These are phyloP conservation scores for Passiflora organensis DNA, from an alignment of 345 rosid genomes.

Conservation along the genomic window DNA sequence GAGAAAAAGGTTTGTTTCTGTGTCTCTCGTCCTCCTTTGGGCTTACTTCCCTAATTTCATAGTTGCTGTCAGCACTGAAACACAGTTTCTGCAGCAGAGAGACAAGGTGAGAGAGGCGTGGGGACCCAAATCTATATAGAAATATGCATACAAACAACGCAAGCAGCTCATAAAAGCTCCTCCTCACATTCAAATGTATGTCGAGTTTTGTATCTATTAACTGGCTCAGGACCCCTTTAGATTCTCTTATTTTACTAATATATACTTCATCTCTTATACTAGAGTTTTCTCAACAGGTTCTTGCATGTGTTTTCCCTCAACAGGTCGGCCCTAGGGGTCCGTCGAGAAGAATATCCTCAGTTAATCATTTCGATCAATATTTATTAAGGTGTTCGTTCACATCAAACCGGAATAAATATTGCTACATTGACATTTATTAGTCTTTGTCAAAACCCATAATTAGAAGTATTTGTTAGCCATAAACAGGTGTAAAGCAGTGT, in stretches of 20 bases:
- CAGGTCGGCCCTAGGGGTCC: too few species aligned
- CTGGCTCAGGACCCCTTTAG: slow-evolving; percentile 13
- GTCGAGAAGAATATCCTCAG: too few species aligned
- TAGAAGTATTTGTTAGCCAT: too few species aligned
- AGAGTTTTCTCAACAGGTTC: not conserved
- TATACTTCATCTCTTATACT: not conserved
- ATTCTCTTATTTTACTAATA: slow-evolving; percentile 21
- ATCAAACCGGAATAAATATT: too few species aligned
- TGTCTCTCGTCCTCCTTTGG: slow-evolving; percentile 9
- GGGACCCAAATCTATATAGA: slow-evolving; percentile 43
- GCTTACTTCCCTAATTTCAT: slow-evolving; percentile 25
- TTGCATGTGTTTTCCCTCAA: too few species aligned
- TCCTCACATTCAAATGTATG: slow-evolving; percentile 32
- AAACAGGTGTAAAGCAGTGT: too few species aligned
- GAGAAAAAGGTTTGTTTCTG: not conserved
- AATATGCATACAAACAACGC: slow-evolving; percentile 36
- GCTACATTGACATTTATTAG: too few species aligned
- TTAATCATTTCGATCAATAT: too few species aligned
- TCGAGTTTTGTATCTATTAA: slow-evolving; percentile 14
- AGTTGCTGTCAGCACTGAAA: slow-evolving; percentile 20
- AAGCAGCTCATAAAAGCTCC: slow-evolving; percentile 29
- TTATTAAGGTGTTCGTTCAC: too few species aligned
- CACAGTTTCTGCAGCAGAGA: slow-evolving; percentile 19
- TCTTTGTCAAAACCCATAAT: too few species aligned
- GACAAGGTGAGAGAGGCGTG: slow-evolving; percentile 19